Percentiles rank a stretch among this genome's conserved stretches.
phyloP scores from a whole-genome alignment of 1,284 basidiomycete species.

The Filobasidium uniguttulatum region DNA sequence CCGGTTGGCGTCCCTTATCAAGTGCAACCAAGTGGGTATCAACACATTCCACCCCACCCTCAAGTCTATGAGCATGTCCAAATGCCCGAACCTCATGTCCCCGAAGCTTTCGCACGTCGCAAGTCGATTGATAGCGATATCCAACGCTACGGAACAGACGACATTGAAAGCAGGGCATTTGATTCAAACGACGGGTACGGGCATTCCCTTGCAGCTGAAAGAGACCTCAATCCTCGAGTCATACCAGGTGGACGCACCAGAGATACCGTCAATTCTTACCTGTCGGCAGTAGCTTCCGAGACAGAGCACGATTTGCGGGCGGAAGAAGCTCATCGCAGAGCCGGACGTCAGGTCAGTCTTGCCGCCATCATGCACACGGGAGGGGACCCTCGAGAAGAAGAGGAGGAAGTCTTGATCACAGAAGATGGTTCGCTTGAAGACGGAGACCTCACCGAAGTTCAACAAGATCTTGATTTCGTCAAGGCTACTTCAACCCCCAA shows the following conservation, averaged over 20 bases:
- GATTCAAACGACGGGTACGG: constrained; percentile 1
- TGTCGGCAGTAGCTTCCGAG: constrained; percentile 11
- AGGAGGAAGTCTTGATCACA: not conserved
- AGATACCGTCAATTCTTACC: constrained; percentile 10
- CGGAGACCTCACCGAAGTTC: constrained; percentile 6
- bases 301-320: constrained; percentile 19
- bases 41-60: not conserved
- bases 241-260: constrained; percentile 1
- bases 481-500: constrained; percentile 5
- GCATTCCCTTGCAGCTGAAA: too few relatives aligned
- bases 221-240: too few relatives aligned
- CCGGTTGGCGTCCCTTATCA: too few relatives aligned
- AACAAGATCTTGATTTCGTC: constrained; percentile 9
- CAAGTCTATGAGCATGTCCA: not conserved
- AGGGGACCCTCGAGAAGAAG: not conserved
- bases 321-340: constrained; percentile 23
- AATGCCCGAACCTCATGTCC: not conserved
- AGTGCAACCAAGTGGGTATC: too few relatives aligned
- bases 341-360: constrained; percentile 27
- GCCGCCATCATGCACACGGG: constrained; percentile 18
- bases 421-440: not conserved
- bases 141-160: constrained; percentile 1
- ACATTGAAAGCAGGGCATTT: constrained; percentile 4
- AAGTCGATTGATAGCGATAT: constrained; percentile 5
- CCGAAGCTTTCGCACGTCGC: not conserved